Base-by-base conservation (phyloP, 139 green algal species). In the Chlorella vulgaris region DNA sequence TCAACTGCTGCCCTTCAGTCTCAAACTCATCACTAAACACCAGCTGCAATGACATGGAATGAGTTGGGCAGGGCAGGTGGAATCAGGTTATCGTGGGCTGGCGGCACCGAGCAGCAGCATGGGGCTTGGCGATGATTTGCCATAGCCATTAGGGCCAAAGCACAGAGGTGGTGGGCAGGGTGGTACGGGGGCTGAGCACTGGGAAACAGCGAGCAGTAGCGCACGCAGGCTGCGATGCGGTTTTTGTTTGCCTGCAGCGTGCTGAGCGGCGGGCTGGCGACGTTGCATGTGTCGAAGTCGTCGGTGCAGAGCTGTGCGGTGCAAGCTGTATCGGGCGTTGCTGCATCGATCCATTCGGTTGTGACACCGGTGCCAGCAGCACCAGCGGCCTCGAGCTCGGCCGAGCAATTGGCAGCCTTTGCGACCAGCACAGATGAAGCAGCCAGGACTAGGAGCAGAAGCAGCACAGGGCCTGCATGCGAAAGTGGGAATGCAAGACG, bases 1-100 rank as follows among this genome's bases (percentile, higher is more conserved):
- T 47, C 58, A 91, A 84, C 29, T 80, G 55, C 7, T 79, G 77
- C n/a, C 82, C 84, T 1, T 51, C 50, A 15, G 31, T 75, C 15
- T 86, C 40, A 60, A 92, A 92, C 69, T 92, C 88, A 38, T 92
- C 88, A 29, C 74, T 86, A 60, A 92, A 91, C n/a, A 92, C 87
- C 0, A 92, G 86, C 40, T 86, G 71, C 80, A 84, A 60, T 33
- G 38, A 47, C 33, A 26, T 13, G 79, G 26, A 63, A 47, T 31
- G 10, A 4, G 65, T 47, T 24, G 47, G 13, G 10, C 15, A 58
- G 47, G 47, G 10, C 47, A 58, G 10, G 15, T 58, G 47, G 47
- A 15, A 58, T 58, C 15, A 58, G 47, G 47, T 58, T 58, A 58
- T 58, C 13, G 13, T 10, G 10, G 68, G 26, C 8, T 7, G 28